phyloP scores from a whole-genome alignment of 2,329 filamentous ascomycete genomes.

The Balansia obtecta region DNA sequence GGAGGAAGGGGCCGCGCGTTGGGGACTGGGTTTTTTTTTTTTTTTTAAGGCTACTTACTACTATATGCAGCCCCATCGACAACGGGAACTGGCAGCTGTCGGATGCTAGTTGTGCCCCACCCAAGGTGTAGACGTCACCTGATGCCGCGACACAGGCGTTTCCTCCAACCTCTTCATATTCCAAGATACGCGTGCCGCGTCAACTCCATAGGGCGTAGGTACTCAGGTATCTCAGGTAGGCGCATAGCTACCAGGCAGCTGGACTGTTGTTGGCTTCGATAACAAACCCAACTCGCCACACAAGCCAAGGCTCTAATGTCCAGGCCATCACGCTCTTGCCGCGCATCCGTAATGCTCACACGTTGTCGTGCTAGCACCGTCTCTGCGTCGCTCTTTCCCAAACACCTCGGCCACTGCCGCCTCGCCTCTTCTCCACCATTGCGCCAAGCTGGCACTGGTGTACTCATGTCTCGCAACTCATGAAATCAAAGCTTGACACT shows the following conservation, averaged over 20 bases:
- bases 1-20: too few relatives aligned
- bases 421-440: not conserved
- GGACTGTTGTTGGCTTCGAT: not conserved
- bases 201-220: not conserved
- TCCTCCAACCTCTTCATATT: not conserved
- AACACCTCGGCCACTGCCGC: not conserved
- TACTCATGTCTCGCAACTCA: not conserved
- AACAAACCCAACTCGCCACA: not conserved
- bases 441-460: not conserved
- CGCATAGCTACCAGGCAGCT: too few relatives aligned
- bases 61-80: too few relatives aligned
- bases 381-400: conserved; percentile 1
- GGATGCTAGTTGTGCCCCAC: too few relatives aligned
- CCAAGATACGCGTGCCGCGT: not conserved
- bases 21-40: too few relatives aligned
- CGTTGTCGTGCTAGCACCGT: not conserved
- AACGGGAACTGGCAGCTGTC: too few relatives aligned
- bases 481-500: not conserved
- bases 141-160: conserved; percentile 1
- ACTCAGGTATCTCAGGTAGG: not conserved
- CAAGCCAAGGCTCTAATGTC: not conserved
- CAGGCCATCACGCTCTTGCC: not conserved
- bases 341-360: not conserved
- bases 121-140: conserved; percentile 1
- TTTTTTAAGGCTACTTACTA: too few relatives aligned